Evolutionary conservation across 345 rosid species (phyloP), one percentile per base, ranked within the genome.

Genomic region (Syzygium oleosum): DNA sequence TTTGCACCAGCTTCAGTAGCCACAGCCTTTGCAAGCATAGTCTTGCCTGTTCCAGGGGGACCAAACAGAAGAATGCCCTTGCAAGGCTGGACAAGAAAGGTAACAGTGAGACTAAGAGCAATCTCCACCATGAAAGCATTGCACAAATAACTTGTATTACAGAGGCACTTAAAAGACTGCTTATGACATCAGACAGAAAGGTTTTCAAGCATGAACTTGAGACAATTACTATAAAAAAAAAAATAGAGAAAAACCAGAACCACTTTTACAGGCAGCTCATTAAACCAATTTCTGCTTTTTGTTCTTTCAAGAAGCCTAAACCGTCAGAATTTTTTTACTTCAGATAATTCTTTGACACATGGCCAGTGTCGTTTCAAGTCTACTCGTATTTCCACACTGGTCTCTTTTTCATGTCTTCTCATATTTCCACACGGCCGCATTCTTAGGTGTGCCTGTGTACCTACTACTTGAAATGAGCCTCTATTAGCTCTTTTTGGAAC

Each of bases 1-100:
- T 95, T 95, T 59, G 99, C 99, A 87, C 96, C 98, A 89, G 98
- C 98, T 93, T 98, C 99, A n/a, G 97, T 98, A 86, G 99, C 99
- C 85, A 98, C 96, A 19, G 99, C 98, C 90, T 98, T 98, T 49
- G 99, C 99, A 79, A 96, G 96, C 96, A 98, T 96, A 51, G 99
- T 98, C 91, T 96, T 98, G 29, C 99, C 99, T 49, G 99, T 96
- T 85, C 99, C 99, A 87, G 98, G 98, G 84, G 98, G 98, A 87
- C 99, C 99, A 91, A 96, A 97, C 85, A 97, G 88, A 85, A 97
- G 97, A 87, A 97, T 96, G 78, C 98, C 98, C 92, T 96, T 96
- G 93, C 96, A 95, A 90, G 98, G 97, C 98, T 97, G 94, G 90
- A 88, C 83, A 73, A 38, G 83, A 73, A 73, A 73, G 83, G 83